Evolutionary conservation across 2,329 filamentous ascomycete genomes (phyloP).

Genomic region (Arthrobotrys iridis): DNA sequence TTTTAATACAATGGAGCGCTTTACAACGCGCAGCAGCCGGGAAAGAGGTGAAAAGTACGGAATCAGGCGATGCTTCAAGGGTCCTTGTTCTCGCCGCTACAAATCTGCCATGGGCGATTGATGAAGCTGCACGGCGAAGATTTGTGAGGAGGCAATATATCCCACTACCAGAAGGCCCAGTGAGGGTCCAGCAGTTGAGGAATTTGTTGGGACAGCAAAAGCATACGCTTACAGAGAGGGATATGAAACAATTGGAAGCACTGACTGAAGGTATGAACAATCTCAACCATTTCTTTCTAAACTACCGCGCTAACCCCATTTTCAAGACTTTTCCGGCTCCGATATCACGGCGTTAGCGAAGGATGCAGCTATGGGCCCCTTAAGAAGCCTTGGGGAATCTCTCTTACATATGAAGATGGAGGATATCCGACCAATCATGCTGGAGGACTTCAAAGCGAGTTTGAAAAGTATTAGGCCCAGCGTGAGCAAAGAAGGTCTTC

Average conservation of each 20-base stretch:
- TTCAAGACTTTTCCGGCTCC: conserved; percentile 89
- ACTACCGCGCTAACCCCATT: conserved; percentile 8
- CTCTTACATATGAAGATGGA: conserved; percentile 92
- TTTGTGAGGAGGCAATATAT: conserved; percentile 97
- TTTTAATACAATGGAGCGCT: conserved; percentile 96
- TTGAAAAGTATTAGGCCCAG: conserved; percentile 86
- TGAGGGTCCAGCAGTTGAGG: conserved; percentile 79
- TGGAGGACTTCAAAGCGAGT: conserved; percentile 85
- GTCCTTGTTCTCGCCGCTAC: conserved; percentile 95
- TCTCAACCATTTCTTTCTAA: background rate
- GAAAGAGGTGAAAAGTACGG: conserved; percentile 68
- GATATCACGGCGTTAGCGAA: conserved; percentile 97
- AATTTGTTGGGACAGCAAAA: conserved; percentile 88
- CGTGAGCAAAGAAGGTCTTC: conserved; percentile 83
- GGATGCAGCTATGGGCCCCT: conserved; percentile 95
- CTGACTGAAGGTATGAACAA: conserved; percentile 78
- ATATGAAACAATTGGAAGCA: conserved; percentile 78
- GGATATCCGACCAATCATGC: conserved; percentile 85
- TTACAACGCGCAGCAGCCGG: conserved; percentile 91
- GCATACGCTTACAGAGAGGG: conserved; percentile 75
- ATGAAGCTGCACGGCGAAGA: conserved; percentile 87
- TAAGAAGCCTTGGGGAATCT: conserved; percentile 88
- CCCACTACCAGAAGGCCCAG: conserved; percentile 84
- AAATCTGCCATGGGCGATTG: conserved; percentile 96
- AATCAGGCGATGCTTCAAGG: conserved; percentile 78